Conservation (phyloP, 352 stramenopile species). For the Globisporangium recalcitrans region DNA sequence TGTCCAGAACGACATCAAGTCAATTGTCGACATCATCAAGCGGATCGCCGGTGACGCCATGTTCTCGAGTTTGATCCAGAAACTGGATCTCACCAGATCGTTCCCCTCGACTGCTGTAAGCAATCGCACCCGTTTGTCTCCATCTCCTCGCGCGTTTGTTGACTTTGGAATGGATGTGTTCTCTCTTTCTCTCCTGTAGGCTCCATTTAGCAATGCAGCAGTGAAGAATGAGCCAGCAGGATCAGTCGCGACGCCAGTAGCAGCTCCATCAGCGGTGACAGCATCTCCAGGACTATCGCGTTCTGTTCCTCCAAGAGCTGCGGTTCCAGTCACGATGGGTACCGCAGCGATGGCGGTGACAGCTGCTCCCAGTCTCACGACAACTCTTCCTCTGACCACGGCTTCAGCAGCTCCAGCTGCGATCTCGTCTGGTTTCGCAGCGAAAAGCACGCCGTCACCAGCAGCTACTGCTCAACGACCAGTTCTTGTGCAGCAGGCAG, state of each 20-base stretch:
- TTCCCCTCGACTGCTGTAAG: constrained; percentile 36
- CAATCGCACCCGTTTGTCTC: not conserved
- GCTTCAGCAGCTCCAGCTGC: not conserved
- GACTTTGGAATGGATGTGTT: not conserved
- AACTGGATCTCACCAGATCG: constrained; percentile 70
- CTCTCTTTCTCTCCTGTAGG: not conserved
- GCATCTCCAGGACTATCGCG: not conserved
- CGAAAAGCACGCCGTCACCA: not conserved
- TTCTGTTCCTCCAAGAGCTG: constrained; percentile 3
- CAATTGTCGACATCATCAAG: constrained; percentile 87
- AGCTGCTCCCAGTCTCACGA: not conserved
- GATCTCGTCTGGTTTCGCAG: constrained; percentile 7
- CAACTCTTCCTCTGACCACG: not conserved
- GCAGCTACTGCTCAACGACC: constrained; percentile 21
- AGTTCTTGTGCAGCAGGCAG: constrained; percentile 9
- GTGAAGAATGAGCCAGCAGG: constrained; percentile 33
- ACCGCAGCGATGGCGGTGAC: not conserved
- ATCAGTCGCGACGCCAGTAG: not conserved
- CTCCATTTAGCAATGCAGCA: constrained; percentile 3
- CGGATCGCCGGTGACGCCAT: constrained; percentile 74
- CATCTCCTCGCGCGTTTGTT: not conserved
- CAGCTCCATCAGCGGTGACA: not conserved
- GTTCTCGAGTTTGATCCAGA: constrained; percentile 77
- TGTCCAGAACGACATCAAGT: constrained; percentile 79
- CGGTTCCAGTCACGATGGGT: not conserved